phyloP scores from a whole-genome alignment of 2,329 filamentous ascomycete genomes.

The Penicillium rolfsii region DNA sequence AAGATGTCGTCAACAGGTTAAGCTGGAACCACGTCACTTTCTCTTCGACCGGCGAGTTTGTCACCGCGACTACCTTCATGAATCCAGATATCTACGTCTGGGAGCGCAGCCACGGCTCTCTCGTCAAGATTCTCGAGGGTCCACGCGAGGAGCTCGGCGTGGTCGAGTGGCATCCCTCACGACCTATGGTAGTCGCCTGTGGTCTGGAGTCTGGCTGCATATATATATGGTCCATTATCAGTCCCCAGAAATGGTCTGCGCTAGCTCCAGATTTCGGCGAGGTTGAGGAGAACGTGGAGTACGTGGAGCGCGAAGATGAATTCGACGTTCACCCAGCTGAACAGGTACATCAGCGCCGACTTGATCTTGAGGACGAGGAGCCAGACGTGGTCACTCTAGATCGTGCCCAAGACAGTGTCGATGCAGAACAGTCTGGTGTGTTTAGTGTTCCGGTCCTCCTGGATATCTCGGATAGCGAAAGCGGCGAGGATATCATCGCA shows the following conservation, averaged over 20 bases:
- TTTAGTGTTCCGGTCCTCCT: slow-evolving; percentile 94
- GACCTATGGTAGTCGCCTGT: slow-evolving; percentile 85
- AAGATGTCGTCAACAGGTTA: slow-evolving; percentile 92
- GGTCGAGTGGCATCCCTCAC: slow-evolving; percentile 94
- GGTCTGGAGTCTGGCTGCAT: slow-evolving; percentile 91
- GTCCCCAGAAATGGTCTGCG: slow-evolving; percentile 95
- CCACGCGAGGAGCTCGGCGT: slow-evolving; percentile 95
- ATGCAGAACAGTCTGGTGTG: slow-evolving; percentile 56
- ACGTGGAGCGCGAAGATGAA: slow-evolving; percentile 92
- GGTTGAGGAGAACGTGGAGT: slow-evolving; percentile 97
- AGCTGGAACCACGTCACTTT: slow-evolving; percentile 98
- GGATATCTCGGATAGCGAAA: slow-evolving; percentile 90
- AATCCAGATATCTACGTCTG: slow-evolving; percentile 99
- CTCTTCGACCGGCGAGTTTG: slow-evolving; percentile 90
- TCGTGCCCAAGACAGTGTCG: slow-evolving; percentile 63
- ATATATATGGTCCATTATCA: slow-evolving; percentile 94
- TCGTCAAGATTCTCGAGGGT: slow-evolving; percentile 95
- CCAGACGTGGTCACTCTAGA: slow-evolving; percentile 86
- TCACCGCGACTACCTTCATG: slow-evolving; percentile 94
- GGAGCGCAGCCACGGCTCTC: slow-evolving; percentile 89
- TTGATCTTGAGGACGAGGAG: slow-evolving; percentile 91
- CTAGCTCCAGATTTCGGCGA: slow-evolving; percentile 95
- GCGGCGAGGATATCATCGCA: slow-evolving; percentile 80
- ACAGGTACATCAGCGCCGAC: slow-evolving; percentile 85
- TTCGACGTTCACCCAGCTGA: slow-evolving; percentile 97